Base-by-base conservation (phyloP, 345 rosid species). In the Lepidium sativum region DNA sequence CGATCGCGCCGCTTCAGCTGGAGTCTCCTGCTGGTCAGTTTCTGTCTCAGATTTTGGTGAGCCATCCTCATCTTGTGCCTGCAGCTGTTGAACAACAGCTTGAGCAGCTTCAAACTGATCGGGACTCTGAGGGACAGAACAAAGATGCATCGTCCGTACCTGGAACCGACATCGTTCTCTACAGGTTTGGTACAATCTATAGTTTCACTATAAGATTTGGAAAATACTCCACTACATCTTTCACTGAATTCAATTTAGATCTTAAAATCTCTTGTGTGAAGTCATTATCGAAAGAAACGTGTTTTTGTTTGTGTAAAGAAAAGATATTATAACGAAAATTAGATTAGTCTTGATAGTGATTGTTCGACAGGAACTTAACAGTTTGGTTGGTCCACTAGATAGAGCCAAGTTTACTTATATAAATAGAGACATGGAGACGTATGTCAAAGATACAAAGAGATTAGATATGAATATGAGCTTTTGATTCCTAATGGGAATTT, bases 51-150 rank as follows among this genome's bases (percentile, higher is more conserved):
- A 91, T 94, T 42, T 62, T 94, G 69, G 41, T 74, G 25, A 94
- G 84, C 63, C 96, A 94, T 69, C 99, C 99, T 5, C 96, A 95
- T 75, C 97, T 95, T 20, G 80, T 95, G 64, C 92, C 91, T 50
- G 97, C 92, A 15, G 99, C 99, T 5, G 97, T 85, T 40, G 99
- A 91, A 74, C 91, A 88, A 77, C 95, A 88, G 80, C 96, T 95
- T 42, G 91, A 91, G 25, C 99, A 86, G 82, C 95, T 95, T 35
- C 97, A 84, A 68, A 86, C 82, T 1, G 97, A 86, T 54, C 88
- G 88, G 7, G 96, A 91, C 60, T 72, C 91, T 15, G 86, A 85
- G 62, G 76, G 74, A 33, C 76, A 81, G n/a, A 79, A 67, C 72
- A 80, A 63, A 58, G 91, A 95, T 43, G 86, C 84, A n/a, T 66